Conservation (phyloP, 257 asterid species). For the Solanum paucissectum region DNA sequence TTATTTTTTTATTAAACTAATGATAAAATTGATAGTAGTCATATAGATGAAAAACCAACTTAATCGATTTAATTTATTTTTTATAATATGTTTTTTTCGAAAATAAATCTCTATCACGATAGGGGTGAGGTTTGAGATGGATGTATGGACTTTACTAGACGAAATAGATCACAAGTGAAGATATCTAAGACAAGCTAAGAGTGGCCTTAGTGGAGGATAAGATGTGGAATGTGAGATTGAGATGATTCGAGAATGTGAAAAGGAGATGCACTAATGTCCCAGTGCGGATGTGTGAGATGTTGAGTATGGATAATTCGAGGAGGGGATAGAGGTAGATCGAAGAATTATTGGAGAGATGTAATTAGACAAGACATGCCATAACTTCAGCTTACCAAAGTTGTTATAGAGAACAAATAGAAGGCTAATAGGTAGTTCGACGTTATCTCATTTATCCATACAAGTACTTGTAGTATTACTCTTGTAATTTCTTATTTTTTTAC, state of each 20-base stretch:
- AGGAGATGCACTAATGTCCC: not conserved
- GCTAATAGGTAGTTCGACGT: fast-evolving
- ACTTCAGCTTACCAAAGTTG: not conserved
- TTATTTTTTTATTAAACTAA: not conserved
- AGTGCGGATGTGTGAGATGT: not conserved
- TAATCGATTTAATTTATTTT: not conserved
- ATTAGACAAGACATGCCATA: fast-evolving
- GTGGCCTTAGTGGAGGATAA: not conserved
- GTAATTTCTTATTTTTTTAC: too few species aligned
- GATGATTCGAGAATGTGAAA: not conserved
- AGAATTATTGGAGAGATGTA: not conserved
- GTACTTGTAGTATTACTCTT: not conserved
- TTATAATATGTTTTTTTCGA: fast-evolving
- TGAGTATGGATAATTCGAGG: not conserved
- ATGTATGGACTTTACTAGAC: not conserved
- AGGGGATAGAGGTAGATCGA: fast-evolving
- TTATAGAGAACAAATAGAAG: not conserved
- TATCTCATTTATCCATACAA: not conserved
- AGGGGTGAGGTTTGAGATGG: not conserved
- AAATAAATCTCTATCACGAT: not conserved
- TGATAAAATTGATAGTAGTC: not conserved
- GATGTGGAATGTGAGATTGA: not conserved
- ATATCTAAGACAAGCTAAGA: not conserved
- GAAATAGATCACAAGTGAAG: not conserved
- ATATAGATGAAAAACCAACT: not conserved